Conservation (phyloP, 805 yeast species). For the Maudiozyma pseudohumilis region DNA sequence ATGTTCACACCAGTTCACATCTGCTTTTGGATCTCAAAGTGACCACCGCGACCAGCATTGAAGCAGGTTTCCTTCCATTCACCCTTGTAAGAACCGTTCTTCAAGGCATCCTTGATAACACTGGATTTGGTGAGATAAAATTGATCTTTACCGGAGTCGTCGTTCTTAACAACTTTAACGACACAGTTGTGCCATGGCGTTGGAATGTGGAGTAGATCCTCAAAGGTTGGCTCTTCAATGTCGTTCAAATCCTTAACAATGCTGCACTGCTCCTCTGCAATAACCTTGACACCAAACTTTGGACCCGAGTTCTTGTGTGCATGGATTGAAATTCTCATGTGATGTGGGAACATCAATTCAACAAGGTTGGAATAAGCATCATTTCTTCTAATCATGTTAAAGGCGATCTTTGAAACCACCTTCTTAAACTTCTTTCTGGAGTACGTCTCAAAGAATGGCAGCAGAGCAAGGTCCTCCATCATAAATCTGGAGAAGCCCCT, state of each 20-base stretch:
- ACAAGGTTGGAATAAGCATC: constrained; percentile 58
- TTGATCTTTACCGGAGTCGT: constrained; percentile 25
- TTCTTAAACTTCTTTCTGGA: constrained; percentile 44
- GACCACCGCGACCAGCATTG: constrained; percentile 30
- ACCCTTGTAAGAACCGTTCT: constrained; percentile 28
- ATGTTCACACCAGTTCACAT: too few species aligned
- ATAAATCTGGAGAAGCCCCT: constrained; percentile 52
- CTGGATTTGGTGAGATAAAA: constrained; percentile 31
- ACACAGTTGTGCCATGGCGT: constrained; percentile 60
- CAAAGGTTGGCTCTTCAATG: constrained; percentile 34
- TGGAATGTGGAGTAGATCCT: constrained; percentile 51
- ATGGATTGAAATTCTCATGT: constrained; percentile 50
- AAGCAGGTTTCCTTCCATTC: constrained; percentile 29
- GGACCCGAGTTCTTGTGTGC: constrained; percentile 54
- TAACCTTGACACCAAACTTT: constrained; percentile 45
- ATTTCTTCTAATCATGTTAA: constrained; percentile 55
- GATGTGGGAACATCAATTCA: constrained; percentile 49
- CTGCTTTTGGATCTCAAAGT: constrained; percentile 11
- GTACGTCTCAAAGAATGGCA: constrained; percentile 30
- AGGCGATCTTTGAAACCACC: constrained; percentile 43
- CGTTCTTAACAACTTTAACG: constrained; percentile 18
- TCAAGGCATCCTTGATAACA: constrained; percentile 30
- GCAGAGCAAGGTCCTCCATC: constrained; percentile 44
- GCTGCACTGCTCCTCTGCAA: constrained; percentile 35
- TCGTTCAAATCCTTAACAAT: constrained; percentile 36